phyloP scores from a whole-genome alignment of 805 yeast species.

The Jamesozyma rosinii region DNA sequence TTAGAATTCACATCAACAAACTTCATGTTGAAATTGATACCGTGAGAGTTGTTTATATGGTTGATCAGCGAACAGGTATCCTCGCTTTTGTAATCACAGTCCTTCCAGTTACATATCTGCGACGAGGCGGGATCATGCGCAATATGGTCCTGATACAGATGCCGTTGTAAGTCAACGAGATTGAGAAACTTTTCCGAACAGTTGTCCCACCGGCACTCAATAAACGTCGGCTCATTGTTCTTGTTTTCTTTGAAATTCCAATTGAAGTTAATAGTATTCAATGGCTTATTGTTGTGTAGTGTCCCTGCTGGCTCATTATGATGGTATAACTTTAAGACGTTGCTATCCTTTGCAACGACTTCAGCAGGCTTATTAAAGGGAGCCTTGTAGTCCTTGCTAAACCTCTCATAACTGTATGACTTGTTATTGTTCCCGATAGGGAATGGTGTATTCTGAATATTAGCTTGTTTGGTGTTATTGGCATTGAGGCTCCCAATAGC shows the following conservation, averaged over 20 bases:
- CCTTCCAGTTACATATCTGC: constrained; percentile 64
- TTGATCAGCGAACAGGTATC: constrained; percentile 46
- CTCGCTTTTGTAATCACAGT: constrained; percentile 51
- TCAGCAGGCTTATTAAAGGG: neutral
- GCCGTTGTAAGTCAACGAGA: constrained; percentile 39
- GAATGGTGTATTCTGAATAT: neutral
- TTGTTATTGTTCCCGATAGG: neutral
- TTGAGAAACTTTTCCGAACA: constrained; percentile 37
- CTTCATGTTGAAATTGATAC: constrained; percentile 29
- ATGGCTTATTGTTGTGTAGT: neutral
- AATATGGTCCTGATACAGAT: constrained; percentile 43
- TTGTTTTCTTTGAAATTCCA: constrained; percentile 29
- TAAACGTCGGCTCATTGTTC: constrained; percentile 7
- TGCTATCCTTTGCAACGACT: neutral
- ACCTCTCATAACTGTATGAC: constrained; percentile 8
- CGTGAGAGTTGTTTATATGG: constrained; percentile 48
- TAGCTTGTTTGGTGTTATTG: neutral
- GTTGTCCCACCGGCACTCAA: constrained; percentile 61
- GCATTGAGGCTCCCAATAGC: neutral
- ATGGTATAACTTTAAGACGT: neutral
- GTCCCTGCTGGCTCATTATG: neutral
- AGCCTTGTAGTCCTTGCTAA: neutral
- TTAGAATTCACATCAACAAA: constrained; percentile 9
- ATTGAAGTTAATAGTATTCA: constrained; percentile 35
- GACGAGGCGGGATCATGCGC: constrained; percentile 15